Evolutionary conservation across 495 filamentous ascomycete genomes (phyloP).

Genomic region (Penicillium simplicissimum): DNA sequence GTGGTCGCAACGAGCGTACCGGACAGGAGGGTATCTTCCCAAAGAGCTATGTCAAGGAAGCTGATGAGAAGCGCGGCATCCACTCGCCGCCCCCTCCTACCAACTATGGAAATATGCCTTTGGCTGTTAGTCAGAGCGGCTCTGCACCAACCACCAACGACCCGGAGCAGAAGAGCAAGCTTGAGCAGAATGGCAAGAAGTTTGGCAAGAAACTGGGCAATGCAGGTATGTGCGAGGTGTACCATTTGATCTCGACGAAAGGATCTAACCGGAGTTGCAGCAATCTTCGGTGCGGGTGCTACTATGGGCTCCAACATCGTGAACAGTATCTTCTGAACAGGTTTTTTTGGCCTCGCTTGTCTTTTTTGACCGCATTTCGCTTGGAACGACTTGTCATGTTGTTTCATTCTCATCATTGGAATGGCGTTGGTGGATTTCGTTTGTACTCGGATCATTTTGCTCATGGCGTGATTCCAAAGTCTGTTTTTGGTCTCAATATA

Average conservation of each 20-base stretch:
- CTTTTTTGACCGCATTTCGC: not conserved
- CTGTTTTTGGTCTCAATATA: not conserved
- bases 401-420: slow-evolving; percentile 21
- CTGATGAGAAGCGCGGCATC: slow-evolving; percentile 42
- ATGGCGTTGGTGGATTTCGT: slow-evolving; percentile 37
- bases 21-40: slow-evolving; percentile 90
- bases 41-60: slow-evolving; percentile 74
- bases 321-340: slow-evolving; percentile 78
- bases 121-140: slow-evolving; percentile 51
- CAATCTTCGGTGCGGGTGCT: slow-evolving; percentile 81
- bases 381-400: not conserved
- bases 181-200: slow-evolving; percentile 57
- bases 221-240: slow-evolving; percentile 46
- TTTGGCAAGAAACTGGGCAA: slow-evolving; percentile 59
- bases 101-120: slow-evolving; percentile 54
- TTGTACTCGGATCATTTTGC: slow-evolving; percentile 12
- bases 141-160: slow-evolving; percentile 27
- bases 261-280: slow-evolving; percentile 28
- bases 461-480: not conserved
- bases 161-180: slow-evolving; percentile 45
- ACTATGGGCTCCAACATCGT: slow-evolving; percentile 91
- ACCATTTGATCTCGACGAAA: slow-evolving; percentile 11
- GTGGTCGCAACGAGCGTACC: slow-evolving; percentile 78
- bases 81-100: slow-evolving; percentile 36
- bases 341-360: not conserved